Conservation (phyloP, 176 grass and related monocot genomes). For the Carex myosuroides region DNA sequence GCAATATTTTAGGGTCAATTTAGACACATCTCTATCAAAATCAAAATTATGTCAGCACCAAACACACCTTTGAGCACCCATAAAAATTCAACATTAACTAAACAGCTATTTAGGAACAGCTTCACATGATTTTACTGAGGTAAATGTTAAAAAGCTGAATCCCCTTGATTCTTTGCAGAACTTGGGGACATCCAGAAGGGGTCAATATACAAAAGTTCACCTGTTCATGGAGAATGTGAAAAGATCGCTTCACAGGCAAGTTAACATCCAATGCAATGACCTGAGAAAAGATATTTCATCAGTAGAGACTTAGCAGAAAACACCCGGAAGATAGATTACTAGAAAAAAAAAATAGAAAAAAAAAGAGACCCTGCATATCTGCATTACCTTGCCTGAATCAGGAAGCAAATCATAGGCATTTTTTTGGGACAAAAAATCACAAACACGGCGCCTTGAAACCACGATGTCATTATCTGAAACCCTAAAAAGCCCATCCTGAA, state of each 20-base stretch:
- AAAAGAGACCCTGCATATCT: not conserved
- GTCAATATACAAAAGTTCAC: conserved; percentile 30
- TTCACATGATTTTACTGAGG: not conserved
- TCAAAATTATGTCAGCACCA: not conserved
- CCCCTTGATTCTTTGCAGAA: not conserved
- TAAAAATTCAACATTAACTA: not conserved
- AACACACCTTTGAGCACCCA: not conserved
- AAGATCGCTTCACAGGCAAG: conserved; percentile 94
- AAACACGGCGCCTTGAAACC: conserved; percentile 50
- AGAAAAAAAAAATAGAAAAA: conserved; percentile 13
- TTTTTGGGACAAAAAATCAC: conserved; percentile 62
- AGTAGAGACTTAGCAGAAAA: not conserved
- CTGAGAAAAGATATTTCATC: conserved; percentile 30
- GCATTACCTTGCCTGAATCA: conserved; percentile 84
- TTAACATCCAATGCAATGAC: conserved; percentile 95
- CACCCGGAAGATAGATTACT: conserved; percentile 10
- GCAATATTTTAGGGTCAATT: not conserved
- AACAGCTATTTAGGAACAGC: not conserved
- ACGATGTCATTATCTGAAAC: conserved; percentile 68
- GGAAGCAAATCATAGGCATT: conserved; percentile 85
- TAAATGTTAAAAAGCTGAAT: not conserved
- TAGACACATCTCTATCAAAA: not conserved
- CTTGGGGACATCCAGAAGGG: not conserved
- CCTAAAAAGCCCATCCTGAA: conserved; percentile 39
- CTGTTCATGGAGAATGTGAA: conserved; percentile 99